These are phyloP conservation scores for Plasmodium adleri DNA, from an alignment of 169 alveolate genomes.

Conservation along the genomic window DNA sequence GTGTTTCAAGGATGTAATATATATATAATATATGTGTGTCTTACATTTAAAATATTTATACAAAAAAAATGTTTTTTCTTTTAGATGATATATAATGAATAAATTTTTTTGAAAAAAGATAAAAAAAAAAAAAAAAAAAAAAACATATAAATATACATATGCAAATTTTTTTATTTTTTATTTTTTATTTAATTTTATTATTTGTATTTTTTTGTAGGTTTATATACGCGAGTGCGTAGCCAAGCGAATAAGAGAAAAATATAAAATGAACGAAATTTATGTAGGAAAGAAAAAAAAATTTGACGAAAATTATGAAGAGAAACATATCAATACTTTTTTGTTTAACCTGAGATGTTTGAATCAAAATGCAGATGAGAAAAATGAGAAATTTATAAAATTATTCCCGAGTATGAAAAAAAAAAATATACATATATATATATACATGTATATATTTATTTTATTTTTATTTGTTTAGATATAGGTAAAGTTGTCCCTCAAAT, in stretches of 20 bases:
- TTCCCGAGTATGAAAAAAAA: constrained; percentile 45
- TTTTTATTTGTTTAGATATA: constrained; percentile 32
- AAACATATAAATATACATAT: neutral
- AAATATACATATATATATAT: constrained; percentile 2
- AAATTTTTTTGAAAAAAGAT: neutral
- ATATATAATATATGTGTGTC: neutral
- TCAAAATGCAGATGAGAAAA: constrained; percentile 24
- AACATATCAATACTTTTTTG: constrained; percentile 67
- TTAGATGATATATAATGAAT: too few relatives aligned
- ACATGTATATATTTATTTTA: neutral
- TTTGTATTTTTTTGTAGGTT: constrained; percentile 43
- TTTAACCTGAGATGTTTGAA: constrained; percentile 34
- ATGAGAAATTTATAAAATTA: constrained; percentile 28
- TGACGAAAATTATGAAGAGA: constrained; percentile 75
- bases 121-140: constrained; percentile 10
- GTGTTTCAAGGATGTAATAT: constrained; percentile 63
- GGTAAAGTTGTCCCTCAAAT: constrained; percentile 47
- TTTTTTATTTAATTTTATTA: neutral
- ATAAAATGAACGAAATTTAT: constrained; percentile 52
- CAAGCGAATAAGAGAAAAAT: constrained; percentile 37
- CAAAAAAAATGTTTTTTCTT: too few relatives aligned
- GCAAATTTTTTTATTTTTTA: too few relatives aligned
- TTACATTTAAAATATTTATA: too few relatives aligned
- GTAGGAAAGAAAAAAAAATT: constrained; percentile 10
- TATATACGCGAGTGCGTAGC: constrained; percentile 74